Conservation (phyloP, 352 stramenopile species). For the Phytophthora melonis region DNA sequence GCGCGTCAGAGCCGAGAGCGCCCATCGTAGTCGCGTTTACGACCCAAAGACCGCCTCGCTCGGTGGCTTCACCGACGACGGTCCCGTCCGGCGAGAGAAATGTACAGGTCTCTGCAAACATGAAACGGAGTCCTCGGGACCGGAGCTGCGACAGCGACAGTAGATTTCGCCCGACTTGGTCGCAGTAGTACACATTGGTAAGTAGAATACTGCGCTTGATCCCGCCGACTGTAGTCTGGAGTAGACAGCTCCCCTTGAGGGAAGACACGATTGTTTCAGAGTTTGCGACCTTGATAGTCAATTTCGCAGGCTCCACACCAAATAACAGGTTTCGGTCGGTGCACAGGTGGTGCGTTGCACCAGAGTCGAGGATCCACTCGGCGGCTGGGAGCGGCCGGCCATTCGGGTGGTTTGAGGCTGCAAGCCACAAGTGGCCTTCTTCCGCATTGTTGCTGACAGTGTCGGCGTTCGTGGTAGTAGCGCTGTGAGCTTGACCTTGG, state of each 20-base stretch:
- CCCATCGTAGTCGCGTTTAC: background rate
- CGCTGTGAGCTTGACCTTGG: constrained; percentile 11
- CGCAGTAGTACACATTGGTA: constrained; percentile 10
- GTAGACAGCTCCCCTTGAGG: constrained; percentile 4
- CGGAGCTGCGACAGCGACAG: background rate
- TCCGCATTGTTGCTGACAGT: background rate
- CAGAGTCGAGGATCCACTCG: background rate
- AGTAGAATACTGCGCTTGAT: constrained; percentile 7
- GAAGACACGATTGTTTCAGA: constrained; percentile 8
- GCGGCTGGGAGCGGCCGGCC: background rate
- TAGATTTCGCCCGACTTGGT: background rate
- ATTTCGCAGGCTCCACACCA: background rate
- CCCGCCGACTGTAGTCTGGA: constrained; percentile 1
- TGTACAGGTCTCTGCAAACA: background rate
- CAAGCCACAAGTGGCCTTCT: background rate
- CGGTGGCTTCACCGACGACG: background rate
- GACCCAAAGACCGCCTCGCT: background rate
- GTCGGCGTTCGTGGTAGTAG: background rate
- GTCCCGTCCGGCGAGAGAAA: background rate
- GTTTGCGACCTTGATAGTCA: constrained; percentile 17
- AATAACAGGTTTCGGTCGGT: background rate
- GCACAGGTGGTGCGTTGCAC: background rate
- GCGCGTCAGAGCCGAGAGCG: background rate
- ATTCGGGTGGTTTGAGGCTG: background rate
- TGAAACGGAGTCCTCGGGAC: background rate